Conservation (phyloP, 2,329 filamentous ascomycete genomes). For the Graphiopsis chlorocephala region DNA sequence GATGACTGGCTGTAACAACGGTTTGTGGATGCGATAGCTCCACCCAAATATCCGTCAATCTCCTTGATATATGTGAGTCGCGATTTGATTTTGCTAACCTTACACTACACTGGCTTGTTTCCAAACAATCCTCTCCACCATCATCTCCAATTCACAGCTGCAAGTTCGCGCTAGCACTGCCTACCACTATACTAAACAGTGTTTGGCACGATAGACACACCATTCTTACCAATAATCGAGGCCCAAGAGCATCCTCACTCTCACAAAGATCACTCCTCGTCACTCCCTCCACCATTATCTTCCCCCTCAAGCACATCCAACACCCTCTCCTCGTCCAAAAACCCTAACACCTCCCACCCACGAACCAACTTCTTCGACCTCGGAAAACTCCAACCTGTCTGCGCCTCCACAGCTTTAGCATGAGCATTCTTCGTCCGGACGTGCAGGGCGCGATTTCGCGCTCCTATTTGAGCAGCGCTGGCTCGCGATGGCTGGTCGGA, state of each 20-base stretch:
- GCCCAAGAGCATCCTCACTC: neutral
- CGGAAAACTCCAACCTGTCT: slow-evolving; percentile 16
- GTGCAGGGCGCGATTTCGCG: neutral
- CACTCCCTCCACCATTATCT: slow-evolving; percentile 4
- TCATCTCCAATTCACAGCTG: neutral
- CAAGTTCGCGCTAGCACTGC: too few species aligned
- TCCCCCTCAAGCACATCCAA: slow-evolving; percentile 21
- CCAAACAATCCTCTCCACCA: neutral
- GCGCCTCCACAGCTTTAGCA: slow-evolving; percentile 22
- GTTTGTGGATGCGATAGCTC: neutral
- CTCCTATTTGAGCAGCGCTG: neutral
- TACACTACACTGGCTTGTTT: neutral
- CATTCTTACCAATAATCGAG: too few species aligned
- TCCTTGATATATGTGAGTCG: neutral
- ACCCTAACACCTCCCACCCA: slow-evolving; percentile 25
- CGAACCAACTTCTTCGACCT: slow-evolving; percentile 22
- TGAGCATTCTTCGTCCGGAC: slow-evolving; percentile 18
- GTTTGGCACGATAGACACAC: too few species aligned
- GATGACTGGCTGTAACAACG: neutral
- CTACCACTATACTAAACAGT: too few species aligned
- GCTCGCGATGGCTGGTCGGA: neutral
- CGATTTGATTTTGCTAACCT: neutral
- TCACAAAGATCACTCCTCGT: neutral
- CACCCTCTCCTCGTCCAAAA: slow-evolving; percentile 26
- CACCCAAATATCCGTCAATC: neutral